A percentile compares a stretch with the other conserved stretches of the same genome.
Evolutionary conservation across 2,329 filamentous ascomycete genomes (phyloP).

Genomic region (Cladorrhinum sp.): DNA sequence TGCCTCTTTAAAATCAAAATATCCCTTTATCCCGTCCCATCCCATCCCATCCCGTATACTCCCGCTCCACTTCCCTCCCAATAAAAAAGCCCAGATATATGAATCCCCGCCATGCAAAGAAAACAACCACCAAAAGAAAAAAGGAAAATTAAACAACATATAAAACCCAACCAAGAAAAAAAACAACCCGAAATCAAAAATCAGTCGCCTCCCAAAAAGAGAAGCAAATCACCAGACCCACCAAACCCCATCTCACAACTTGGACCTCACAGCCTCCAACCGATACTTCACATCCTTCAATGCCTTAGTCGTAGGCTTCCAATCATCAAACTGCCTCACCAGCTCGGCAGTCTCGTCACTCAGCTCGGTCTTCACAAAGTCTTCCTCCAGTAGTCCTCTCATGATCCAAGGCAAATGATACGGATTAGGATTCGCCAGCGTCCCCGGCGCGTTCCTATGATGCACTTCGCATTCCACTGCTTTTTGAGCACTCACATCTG

Average conservation of each 20-base stretch:
- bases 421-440: conserved; percentile 64
- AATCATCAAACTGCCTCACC: conserved; percentile 85
- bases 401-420: conserved; percentile 95
- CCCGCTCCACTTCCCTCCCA: no score
- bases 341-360: conserved; percentile 73
- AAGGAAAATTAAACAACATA: no score
- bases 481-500: conserved; percentile 41
- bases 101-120: no score
- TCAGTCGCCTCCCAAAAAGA: no score
- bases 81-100: no score
- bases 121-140: no score
- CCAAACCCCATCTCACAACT: no score
- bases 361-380: conserved; percentile 79
- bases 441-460: conserved; percentile 42
- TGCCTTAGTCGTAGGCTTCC: conserved; percentile 86
- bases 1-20: no score
- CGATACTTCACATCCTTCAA: conserved; percentile 95
- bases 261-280: conserved; percentile 85
- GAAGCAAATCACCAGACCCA: no score
- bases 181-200: background rate
- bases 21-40: no score
- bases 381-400: conserved; percentile 87
- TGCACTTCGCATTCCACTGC: conserved; percentile 49
- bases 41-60: no score
- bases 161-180: no score